phyloP scores from a whole-genome alignment of 768 basidiomycete genomes.

The Hericium coralloides region DNA sequence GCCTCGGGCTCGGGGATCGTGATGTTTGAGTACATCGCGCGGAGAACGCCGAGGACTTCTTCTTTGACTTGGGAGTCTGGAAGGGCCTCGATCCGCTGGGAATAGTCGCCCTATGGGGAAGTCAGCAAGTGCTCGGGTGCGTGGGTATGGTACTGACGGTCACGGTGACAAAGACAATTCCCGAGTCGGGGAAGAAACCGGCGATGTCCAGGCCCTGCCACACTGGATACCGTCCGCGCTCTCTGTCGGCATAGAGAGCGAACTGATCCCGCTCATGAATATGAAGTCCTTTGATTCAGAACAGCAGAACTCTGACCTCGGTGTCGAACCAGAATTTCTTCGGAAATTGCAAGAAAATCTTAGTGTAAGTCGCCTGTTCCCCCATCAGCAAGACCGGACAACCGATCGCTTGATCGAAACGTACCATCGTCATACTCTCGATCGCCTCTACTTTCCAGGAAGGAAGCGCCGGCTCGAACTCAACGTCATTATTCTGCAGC shows the following conservation, averaged over 20 bases:
- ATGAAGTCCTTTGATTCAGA: background rate
- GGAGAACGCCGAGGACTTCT: conserved; percentile 51
- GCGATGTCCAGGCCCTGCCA: conserved; percentile 58
- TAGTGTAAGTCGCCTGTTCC: conserved; percentile 46
- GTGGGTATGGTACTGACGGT: conserved; percentile 22
- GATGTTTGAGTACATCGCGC: conserved; percentile 46
- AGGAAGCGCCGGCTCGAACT: conserved; percentile 47
- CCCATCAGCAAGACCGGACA: background rate
- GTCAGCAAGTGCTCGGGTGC: background rate
- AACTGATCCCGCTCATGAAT: conserved; percentile 24
- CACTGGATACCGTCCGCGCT: conserved; percentile 55
- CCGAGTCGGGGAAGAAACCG: conserved; percentile 51
- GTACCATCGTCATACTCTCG: conserved; percentile 50
- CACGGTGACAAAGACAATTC: conserved; percentile 46
- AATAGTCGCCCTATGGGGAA: conserved; percentile 43
- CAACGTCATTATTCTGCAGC: conserved; percentile 47
- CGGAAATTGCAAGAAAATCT: conserved; percentile 58
- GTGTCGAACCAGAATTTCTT: conserved; percentile 52
- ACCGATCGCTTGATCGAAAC: background rate
- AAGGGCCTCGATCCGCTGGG: conserved; percentile 48
- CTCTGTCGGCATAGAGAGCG: conserved; percentile 46
- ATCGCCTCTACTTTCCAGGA: conserved; percentile 58
- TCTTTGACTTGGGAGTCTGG: conserved; percentile 34
- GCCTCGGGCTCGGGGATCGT: conserved; percentile 46
- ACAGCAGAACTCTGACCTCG: conserved; percentile 21